These are phyloP conservation scores for Ramaria rubella DNA, from an alignment of 768 basidiomycete species.

Conservation along the genomic window DNA sequence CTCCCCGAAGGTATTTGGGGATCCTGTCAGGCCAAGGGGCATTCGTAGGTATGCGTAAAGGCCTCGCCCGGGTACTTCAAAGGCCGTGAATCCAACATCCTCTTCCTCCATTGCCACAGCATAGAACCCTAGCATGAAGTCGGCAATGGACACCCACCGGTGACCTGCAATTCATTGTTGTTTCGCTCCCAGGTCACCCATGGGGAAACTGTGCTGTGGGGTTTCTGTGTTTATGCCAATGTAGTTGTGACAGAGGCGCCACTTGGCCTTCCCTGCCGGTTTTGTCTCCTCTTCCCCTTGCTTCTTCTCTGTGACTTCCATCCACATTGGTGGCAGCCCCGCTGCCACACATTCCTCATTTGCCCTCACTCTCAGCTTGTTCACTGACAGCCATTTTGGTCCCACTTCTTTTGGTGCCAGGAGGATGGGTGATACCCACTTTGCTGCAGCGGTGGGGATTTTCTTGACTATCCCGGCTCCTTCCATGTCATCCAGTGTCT, in stretches of 20 bases:
- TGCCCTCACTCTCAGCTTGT: conserved; percentile 11
- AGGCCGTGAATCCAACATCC: conserved; percentile 9
- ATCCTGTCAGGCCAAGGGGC: conserved; percentile 37
- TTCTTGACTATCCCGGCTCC: conserved; percentile 28
- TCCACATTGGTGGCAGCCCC: conserved; percentile 16
- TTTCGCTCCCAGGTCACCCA: conserved; percentile 33
- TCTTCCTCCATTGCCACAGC: conserved; percentile 14
- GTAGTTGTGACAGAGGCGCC: conserved; percentile 36
- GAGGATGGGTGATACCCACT: conserved; percentile 29
- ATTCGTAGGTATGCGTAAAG: conserved; percentile 30
- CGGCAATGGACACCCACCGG: conserved; percentile 28
- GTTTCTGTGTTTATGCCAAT: conserved; percentile 23
- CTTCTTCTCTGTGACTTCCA: not conserved
- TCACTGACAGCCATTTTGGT: not conserved
- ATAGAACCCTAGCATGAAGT: conserved; percentile 36
- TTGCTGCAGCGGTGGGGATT: conserved; percentile 28
- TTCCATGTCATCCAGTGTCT: conserved; percentile 28
- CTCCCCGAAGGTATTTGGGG: conserved; percentile 29
- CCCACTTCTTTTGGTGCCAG: conserved; percentile 34
- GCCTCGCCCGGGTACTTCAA: conserved; percentile 34
- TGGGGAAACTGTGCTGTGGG: not conserved
- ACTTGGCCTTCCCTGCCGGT: conserved; percentile 11
- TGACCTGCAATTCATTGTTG: conserved; percentile 33
- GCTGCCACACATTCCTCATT: conserved; percentile 29
- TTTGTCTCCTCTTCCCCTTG: not conserved